Evolutionary conservation across 2,329 filamentous ascomycete genomes (phyloP), one percentile per base, ranked within the genome.

Genomic region (Claviceps monticola): DNA sequence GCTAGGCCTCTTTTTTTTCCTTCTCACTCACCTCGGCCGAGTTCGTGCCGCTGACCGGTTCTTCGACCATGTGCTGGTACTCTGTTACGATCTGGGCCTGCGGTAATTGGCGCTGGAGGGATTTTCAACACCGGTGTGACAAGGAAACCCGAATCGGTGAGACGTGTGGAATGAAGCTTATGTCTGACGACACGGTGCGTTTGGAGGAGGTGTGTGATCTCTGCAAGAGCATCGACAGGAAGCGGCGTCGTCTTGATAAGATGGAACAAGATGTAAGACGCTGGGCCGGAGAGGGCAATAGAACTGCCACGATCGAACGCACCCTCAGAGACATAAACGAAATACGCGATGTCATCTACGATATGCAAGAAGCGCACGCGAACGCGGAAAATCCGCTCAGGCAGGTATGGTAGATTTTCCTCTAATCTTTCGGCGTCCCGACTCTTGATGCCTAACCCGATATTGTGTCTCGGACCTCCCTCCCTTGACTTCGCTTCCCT

Each of bases 91-190:
- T 81, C 60, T 95, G 86, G 78, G 69, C 69, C 53, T 97, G 91
- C 72, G 86, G 86, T 63, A 91, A 88, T 76, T 95, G 86, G 84
- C 88, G 89, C 69, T 97, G 90, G 90, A 86, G 88, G 58, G 85
- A 84, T 71, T 96, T 96, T 74, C 83, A 86, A 58, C 80, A 90
- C 68, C 90, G 95, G 66, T 97, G 91, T 77, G 84, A 86, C 68
- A 89, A 88, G 70, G 91, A 96, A 68, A 94, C 95, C 72, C 86
- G 91, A 58, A 95, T 87, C 59, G 91, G 91, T 62, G 91, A 97
- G 75, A 96, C 91, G 39, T 97, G 91, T 71, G 91, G 91, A 56
- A 84, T 95, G 72, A 95, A 88, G 71, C 79, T 95, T 57, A 83
- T 95, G 64, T 89, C 21, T 21, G 21, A 86, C 73, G 73, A 80